Base-by-base conservation (phyloP, 768 basidiomycete species). In the Galerina sulciceps region DNA sequence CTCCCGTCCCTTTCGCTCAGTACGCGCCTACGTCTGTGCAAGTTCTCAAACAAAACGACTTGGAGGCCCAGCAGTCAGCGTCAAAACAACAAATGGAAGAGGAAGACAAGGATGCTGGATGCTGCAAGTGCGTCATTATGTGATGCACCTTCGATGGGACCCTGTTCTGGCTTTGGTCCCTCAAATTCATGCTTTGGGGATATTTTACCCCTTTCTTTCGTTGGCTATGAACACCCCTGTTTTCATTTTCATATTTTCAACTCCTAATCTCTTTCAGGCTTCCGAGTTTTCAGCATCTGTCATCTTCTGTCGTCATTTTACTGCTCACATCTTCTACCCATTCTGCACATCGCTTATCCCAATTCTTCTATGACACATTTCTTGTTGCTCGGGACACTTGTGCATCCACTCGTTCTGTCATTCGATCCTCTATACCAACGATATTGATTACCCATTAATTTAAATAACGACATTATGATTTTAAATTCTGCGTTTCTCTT, bases 91-190 rank as follows among this genome's bases (percentile, higher is more conserved):
- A 64, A 50, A 66, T 67, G 26, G 78, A 81, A 45, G 74, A 75
- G 10, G 83, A 86, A 35, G 84, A 87, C 6, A 81, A 80, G 13
- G 70, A 66, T 34, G 82, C 78, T 31, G 86, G 88, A 38, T 93
- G 91, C 69, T 93, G 91, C 80, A 90, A 88, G 75, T 93, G 91
- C 75, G 75, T 90, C 65, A 81, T 93, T 71, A 93, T 93, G 91
- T 93, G 85, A 91, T 60, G 10, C 46, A 51, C 20, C 37, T 10
- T 6, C 6, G 22, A 31, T 31, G 26, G 26, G 23, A 13, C 36
- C 34, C 14, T 17, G 13, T 42, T 26, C 10, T 20, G 23, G 36
- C 40, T 31, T 23, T 41, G 31, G 0, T 3, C 8, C 23, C 31
- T 49, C 46, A 41, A 17, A 20, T 57, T n/a, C 9, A 31, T 8